Evolutionary conservation across 73 alveolate genomes (phyloP), one percentile per base, ranked within the genome.

Genomic region (Paramecium caudatum): DNA sequence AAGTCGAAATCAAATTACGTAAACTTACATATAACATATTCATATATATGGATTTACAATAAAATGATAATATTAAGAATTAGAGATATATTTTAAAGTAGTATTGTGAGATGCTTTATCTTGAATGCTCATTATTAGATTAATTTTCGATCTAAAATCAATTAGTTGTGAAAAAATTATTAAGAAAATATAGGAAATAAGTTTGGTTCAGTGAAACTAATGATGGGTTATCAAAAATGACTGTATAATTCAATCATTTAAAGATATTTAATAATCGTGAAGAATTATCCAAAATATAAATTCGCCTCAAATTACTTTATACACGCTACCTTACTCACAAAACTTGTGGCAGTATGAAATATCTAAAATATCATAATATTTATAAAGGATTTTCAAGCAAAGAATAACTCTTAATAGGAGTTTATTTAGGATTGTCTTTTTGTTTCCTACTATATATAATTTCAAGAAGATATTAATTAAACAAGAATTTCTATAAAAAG

Each of bases 91-190:
- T 21, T 1, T 45, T 74, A 30, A 74, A 43, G 27, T 3, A 41
- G 43, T 30, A 30, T 37, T 41, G 47, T 16, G 88, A 74, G 47
- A 74, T 21, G 39, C 8, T 74, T 2, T 74, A 16, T 45, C 32
- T 17, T 39, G 88, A 74, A 41, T 74, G 88, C 88, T 39, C 36
- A n/a, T 23, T 74, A 1, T 74, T 74, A 12, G 62, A 74, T 9
- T 15, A 36, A 39, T 74, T 41, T 21, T 63, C 68, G 5, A 3
- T 21, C 13, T 74, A 10, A 17, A 74, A 74, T 74, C 27, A 41
- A 0, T 39, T 27, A 39, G 88, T 37, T 16, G 21, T 45, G 1
- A 39, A 74, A 37, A 74, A 74, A 45, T 23, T 43, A 8, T n/a
- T 74, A 12, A 74, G 43, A 17, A 37, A 27, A 30, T 43, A 74